Base-by-base conservation (phyloP, 192 early-diverging fungal genomes). In the Linnemannia elongata region DNA sequence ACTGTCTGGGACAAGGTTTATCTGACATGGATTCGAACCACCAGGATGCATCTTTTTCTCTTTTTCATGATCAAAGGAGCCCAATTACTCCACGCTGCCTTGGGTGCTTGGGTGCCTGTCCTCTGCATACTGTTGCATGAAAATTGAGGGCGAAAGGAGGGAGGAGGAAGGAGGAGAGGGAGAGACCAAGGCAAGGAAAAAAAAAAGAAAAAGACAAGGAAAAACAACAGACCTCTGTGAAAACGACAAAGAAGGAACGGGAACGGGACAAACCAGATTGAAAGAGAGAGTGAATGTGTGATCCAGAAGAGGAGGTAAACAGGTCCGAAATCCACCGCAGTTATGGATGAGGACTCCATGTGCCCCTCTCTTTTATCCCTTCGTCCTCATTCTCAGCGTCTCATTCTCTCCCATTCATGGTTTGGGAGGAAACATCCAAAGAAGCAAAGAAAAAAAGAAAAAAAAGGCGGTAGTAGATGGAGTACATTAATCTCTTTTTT, bases 161-260 rank as follows among this genome's bases (percentile, higher is more conserved):
- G 20, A 82, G 54, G 63, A 42, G 54, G 60, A 38, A 55, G 73
- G 49, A 63, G 70, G 70, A 78, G 42, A 47, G 72, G 33, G 42
- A 24, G 45, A 47, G 54, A 82, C 66, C 60, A 74, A 80, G 57
- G 42, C 33, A 69, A 88, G 69, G 74, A 41, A 69, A 70, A 69
- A 41, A 69, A 70, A 69, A 69, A 78, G 63, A 69, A 60, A 24
- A 6, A 66, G n/a, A 24, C 8, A 27, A 30, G 8, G 27, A 27
- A 30, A 3, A 12, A 30, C 27, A 45, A 39, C 38, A 42, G 6
- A 41, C 47, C 13, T 41, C 44, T 45, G 38, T 47, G 42, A 73
- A 73, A 17, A 45, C 72, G 30, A 73, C 42, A 73, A 45, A 73
- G 33, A 33, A 24, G 44, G 72, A 73, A 33, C n/a, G 72, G 44